A percentile compares a stretch with the other conserved stretches of the same genome.
Evolutionary conservation across 116 monocot species (phyloP).

Genomic region (Trichopus zeylanicus): DNA sequence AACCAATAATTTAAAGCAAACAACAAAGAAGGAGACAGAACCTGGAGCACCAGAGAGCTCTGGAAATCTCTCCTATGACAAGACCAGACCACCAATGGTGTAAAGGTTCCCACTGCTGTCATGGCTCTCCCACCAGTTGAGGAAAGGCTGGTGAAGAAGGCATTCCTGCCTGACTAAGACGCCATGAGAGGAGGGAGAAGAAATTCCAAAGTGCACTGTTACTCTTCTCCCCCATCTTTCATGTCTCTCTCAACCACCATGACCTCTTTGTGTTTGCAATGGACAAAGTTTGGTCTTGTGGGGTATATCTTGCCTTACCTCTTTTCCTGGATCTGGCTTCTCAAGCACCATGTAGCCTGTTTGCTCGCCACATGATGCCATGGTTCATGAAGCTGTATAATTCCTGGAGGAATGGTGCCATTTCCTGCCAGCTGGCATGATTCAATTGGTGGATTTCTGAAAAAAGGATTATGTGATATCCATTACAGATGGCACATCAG

Average conservation of each 20-base stretch:
- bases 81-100: slow-evolving; percentile 3
- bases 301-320: background rate
- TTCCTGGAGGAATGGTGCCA: too few species aligned
- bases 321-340: too few species aligned
- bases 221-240: slow-evolving; percentile 1
- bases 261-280: slow-evolving; percentile 2
- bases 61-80: slow-evolving; percentile 13
- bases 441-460: too few species aligned
- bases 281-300: background rate
- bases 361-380: too few species aligned
- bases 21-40: background rate
- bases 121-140: too few species aligned
- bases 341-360: too few species aligned
- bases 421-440: too few species aligned
- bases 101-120: background rate
- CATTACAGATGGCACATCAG: too few species aligned
- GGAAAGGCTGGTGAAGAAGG: slow-evolving; percentile 17
- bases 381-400: too few species aligned
- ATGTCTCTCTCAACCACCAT: slow-evolving; percentile 7
- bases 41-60: slow-evolving; percentile 34
- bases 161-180: slow-evolving; percentile 15
- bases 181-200: slow-evolving; percentile 14
- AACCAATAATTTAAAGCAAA: background rate
- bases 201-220: background rate
- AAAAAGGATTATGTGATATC: too few species aligned